Evolutionary conservation across 2,329 filamentous ascomycete species (phyloP).

Genomic region (Scopulariopsis brevicaulis): DNA sequence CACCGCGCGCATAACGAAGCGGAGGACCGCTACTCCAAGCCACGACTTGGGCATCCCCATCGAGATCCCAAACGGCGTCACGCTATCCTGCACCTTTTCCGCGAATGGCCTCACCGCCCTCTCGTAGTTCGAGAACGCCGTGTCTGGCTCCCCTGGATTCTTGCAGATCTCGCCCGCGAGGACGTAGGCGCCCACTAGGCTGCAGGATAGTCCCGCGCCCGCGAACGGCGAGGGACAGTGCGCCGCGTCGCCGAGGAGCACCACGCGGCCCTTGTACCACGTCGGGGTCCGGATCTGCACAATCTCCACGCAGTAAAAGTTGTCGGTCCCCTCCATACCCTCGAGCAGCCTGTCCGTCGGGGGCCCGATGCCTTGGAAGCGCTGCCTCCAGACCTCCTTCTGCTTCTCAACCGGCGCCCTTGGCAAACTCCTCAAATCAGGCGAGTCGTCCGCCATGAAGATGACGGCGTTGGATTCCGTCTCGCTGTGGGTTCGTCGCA

Average conservation of each 20-base stretch:
- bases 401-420: conserved; percentile 16
- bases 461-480: conserved; percentile 10
- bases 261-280: conserved; percentile 24
- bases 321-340: conserved; percentile 20
- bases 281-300: conserved; percentile 22
- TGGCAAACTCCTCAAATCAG: conserved; percentile 11
- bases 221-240: conserved; percentile 29
- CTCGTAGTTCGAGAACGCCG: background rate
- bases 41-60: background rate
- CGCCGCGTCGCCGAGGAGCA: conserved; percentile 35
- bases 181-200: conserved; percentile 35
- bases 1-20: background rate
- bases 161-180: conserved; percentile 33
- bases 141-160: background rate
- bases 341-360: conserved; percentile 30
- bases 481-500: conserved; percentile 14
- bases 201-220: conserved; percentile 31
- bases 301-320: conserved; percentile 31
- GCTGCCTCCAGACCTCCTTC: conserved; percentile 24
- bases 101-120: background rate
- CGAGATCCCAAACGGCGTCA: background rate
- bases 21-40: background rate
- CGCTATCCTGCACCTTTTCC: background rate
- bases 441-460: conserved; percentile 16
- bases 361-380: conserved; percentile 27